Evolutionary conservation across 768 basidiomycete species (phyloP).

Genomic region (Xanthoconium stramineum): DNA sequence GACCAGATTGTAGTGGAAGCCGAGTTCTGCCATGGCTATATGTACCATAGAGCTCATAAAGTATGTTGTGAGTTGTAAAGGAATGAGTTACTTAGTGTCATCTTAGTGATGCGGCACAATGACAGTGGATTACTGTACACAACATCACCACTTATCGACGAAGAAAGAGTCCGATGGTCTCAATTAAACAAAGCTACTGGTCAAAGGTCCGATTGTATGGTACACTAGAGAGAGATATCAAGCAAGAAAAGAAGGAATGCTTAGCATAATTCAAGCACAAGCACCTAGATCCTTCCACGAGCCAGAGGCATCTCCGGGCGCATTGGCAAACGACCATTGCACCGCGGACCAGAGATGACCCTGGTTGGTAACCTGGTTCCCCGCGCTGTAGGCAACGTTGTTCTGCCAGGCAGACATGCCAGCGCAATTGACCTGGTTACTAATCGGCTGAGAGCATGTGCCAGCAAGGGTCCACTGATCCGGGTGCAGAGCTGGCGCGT

Average conservation of each 20-base stretch:
- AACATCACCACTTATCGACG: too few relatives aligned
- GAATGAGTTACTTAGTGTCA: too few relatives aligned
- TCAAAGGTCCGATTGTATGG: too few relatives aligned
- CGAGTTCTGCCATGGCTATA: too few relatives aligned
- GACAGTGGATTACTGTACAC: too few relatives aligned
- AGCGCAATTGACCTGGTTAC: constrained; percentile 20
- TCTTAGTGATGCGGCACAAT: too few relatives aligned
- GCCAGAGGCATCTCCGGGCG: constrained; percentile 26
- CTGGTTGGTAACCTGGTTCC: constrained; percentile 16
- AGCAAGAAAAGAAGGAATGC: not conserved
- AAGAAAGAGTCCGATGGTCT: too few relatives aligned
- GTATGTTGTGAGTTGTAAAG: too few relatives aligned
- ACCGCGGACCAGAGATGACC: constrained; percentile 21
- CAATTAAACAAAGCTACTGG: too few relatives aligned
- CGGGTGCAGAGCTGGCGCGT: constrained; percentile 5
- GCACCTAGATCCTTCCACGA: constrained; percentile 23
- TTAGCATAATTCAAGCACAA: constrained; percentile 11
- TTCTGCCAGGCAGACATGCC: constrained; percentile 22
- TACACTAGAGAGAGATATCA: too few relatives aligned
- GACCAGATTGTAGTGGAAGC: too few relatives aligned
- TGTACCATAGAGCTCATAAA: too few relatives aligned
- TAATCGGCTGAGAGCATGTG: constrained; percentile 18
- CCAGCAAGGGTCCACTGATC: constrained; percentile 18
- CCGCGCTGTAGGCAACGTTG: constrained; percentile 14
- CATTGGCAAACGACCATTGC: constrained; percentile 22